Conservation (phyloP, 305 asterid genomes). For the Fraxinus paxiana region DNA sequence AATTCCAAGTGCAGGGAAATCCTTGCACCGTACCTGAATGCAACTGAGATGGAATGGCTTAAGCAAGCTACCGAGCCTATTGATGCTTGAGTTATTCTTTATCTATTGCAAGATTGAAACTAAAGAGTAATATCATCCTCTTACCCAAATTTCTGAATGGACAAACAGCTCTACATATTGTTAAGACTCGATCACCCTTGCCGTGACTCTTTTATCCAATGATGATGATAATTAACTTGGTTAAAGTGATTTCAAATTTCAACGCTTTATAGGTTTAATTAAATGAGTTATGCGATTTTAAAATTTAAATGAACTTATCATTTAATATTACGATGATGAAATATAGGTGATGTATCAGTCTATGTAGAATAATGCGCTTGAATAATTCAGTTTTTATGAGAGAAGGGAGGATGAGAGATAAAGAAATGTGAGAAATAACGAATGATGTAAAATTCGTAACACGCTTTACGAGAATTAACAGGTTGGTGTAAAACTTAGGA, state of each 20-base stretch:
- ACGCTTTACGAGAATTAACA: neutral
- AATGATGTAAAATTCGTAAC: neutral
- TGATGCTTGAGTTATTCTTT: conserved; percentile 27
- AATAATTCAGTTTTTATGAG: too few species aligned
- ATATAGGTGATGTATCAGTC: too few species aligned
- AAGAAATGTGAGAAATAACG: too few species aligned
- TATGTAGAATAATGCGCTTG: too few species aligned
- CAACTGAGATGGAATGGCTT: conserved; percentile 76
- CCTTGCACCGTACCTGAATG: conserved; percentile 58
- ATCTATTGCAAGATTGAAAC: neutral
- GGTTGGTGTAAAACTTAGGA: neutral
- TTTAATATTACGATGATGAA: too few species aligned
- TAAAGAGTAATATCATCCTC: neutral
- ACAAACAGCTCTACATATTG: neutral
- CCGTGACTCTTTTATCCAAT: neutral
- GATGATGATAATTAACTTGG: neutral
- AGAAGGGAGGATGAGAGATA: too few species aligned
- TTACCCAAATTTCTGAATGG: neutral
- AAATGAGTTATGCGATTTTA: neutral
- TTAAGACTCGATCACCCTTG: neutral
- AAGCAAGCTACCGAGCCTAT: conserved; percentile 72
- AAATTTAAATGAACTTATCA: too few species aligned
- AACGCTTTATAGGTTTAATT: too few species aligned
- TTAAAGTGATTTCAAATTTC: neutral
- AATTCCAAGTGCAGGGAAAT: conserved; percentile 66